Base-by-base conservation (phyloP, 129 eudicot genomes). In the Scalesia atractyloides region DNA sequence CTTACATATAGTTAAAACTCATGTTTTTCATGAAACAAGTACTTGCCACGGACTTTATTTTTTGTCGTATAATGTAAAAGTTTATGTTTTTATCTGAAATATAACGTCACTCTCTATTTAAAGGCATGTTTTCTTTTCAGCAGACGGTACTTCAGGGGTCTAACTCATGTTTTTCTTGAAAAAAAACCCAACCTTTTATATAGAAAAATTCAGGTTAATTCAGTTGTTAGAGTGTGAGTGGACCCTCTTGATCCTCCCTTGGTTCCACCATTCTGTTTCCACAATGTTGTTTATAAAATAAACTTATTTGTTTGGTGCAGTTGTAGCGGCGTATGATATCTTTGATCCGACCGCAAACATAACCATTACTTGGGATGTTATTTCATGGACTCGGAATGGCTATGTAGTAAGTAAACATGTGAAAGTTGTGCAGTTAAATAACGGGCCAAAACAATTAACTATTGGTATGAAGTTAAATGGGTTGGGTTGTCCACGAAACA, bases 331-430 rank as follows among this genome's bases (percentile, higher is more conserved):
- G 11, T 81, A 81, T 72, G 88, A 86, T 81, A 72, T 82, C 13
- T 69, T 84, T 44, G 85, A 85, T 78, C 84, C 83, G 47, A 77
- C 65, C 0, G 82, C 79, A 3, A 83, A 86, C 72, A 73, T 80
- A 70, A 86, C 82, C 46, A 61, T 86, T 49, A 76, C 77, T 5
- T 85, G 85, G 90, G 87, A 82, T 82, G 30, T 85, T n/a, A 76
- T 82, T 39, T 72, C 82, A 4, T 85, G 90, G 87, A 82, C 90
- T 30, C 78, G 76, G 1, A 82, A 85, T 76, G 87, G 90, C 18
- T 82, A 85, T 73, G 78, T 79, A 57, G 86, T 79, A 82, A 79
- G 82, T 54, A 12, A 64, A 7, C 56, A 0, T 12, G 22, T 7
- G 16, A 14, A 5, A 5, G 34, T 15, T 37, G 7, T 37, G 14